Evolutionary conservation across 371 early-diverging fungal species (phyloP), one percentile per base, ranked within the genome.

Genomic region (Actinomortierella ambigua): DNA sequence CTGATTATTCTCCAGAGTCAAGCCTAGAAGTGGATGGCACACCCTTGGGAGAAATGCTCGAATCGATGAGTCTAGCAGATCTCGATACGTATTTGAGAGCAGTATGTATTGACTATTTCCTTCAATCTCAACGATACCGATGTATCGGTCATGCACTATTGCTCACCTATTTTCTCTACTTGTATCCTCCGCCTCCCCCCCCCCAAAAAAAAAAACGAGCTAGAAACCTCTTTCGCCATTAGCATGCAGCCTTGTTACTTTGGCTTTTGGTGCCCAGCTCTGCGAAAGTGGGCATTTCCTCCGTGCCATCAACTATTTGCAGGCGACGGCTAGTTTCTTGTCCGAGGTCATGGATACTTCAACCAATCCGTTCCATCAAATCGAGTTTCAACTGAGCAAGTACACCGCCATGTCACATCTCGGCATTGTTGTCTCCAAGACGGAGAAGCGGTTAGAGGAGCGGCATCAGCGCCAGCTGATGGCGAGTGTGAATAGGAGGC

Each of bases 141-240:
- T 34, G 34, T 34, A 34, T 34, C 11, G 34, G 11, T 34, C 11
- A 6, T 4, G 34, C 34, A 34, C 11, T n/a, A n/a, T n/a, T n/a
- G n/a, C n/a, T n/a, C n/a, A n/a, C n/a, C n/a, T n/a, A n/a, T n/a
- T n/a, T n/a, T n/a, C n/a, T n/a, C n/a, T n/a, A n/a, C n/a, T n/a
- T n/a, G n/a, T n/a, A n/a, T n/a, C n/a, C n/a, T n/a, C n/a, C n/a
- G n/a, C n/a, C n/a, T n/a, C n/a, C n/a, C n/a, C n/a, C n/a, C n/a
- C n/a, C n/a, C n/a, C n/a, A n/a, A n/a, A n/a, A n/a, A n/a, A n/a
- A n/a, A n/a, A n/a, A n/a, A n/a, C n/a, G n/a, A n/a, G n/a, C n/a
- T 40, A 70, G 70, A 57, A 55, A 41, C 34, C 46, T 9, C 34
- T 65, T n/a, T 58, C 71, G 17, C 59, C 58, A 4, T 28, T 71